A percentile compares a stretch with the other conserved stretches of the same genome.
These are phyloP conservation scores for Fomitopsis pinicola DNA, from an alignment of 1,284 basidiomycete species.

Conservation along the genomic window DNA sequence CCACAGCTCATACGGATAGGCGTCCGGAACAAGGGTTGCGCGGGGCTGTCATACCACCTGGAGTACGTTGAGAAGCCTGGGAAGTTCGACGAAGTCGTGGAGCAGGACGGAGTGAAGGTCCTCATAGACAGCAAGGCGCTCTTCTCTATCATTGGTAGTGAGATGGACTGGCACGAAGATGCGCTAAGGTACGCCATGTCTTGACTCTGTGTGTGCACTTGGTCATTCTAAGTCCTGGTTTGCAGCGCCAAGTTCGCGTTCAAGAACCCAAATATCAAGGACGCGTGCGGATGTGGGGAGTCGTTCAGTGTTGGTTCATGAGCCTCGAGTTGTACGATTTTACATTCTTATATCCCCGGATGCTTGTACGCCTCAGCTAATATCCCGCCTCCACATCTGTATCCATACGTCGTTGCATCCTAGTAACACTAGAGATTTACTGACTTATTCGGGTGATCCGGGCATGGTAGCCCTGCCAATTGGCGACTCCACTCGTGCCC, in stretches of 20 bases:
- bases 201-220: not conserved
- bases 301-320: constrained; percentile 63
- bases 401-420: not conserved
- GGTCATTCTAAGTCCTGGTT: not conserved
- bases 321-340: not conserved
- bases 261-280: constrained; percentile 87
- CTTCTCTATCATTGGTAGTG: constrained; percentile 97
- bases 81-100: constrained; percentile 96
- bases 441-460: no score
- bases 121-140: constrained; percentile 96
- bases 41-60: constrained; percentile 94
- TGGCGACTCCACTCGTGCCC: no score
- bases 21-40: constrained; percentile 98
- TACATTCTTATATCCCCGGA: not conserved
- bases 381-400: not conserved
- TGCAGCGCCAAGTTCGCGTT: constrained; percentile 87
- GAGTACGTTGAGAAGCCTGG: constrained; percentile 92
- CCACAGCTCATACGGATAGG: constrained; percentile 94
- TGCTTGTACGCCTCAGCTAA: not conserved
- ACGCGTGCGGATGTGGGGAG: constrained; percentile 93
- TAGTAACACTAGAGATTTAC: not conserved
- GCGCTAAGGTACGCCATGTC: constrained; percentile 60
- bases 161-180: constrained; percentile 99
- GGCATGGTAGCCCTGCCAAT: no score
- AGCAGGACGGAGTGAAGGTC: constrained; percentile 91